Base-by-base conservation (phyloP, 2,329 filamentous ascomycete species). In the Penicillium capsulatum region DNA sequence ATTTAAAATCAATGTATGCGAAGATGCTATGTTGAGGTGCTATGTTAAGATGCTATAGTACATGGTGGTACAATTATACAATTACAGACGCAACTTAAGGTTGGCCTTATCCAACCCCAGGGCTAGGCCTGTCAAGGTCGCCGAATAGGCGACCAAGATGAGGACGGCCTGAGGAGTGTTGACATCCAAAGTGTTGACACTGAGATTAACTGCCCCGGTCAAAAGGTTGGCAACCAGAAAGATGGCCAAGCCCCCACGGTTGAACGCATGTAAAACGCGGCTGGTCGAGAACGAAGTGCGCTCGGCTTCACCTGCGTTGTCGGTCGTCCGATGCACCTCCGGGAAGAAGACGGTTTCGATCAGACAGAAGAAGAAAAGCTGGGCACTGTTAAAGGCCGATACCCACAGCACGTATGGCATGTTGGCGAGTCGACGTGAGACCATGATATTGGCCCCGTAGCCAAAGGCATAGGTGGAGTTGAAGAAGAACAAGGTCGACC, bases 371-470 rank as follows among this genome's bases (percentile, higher is more conserved):
- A 83, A 74, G 6, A 86, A 71, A 7, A 98, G 72, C 61, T 95
- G 88, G n/a, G 76, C 73, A 45, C 79, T 83, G 69, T 97, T 98
- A 72, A 92, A 96, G 2, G 87, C 83, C n/a, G 82, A 77, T 6
- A 94, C 84, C 89, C 91, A 97, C 31, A 95, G 72, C 30, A 97
- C 77, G 61, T 98, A 98, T 0, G 92, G 89, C 47, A 96, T 74
- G 57, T 98, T 98, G 7, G 91, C 92, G 41, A 97, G 72, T 1
- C 92, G 83, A 14, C 92, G 83, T 4, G 92, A 97, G 6, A 96
- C 88, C 10, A 74, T 74, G 17, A 94, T 72, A 5, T 59, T 59
- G 10, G 64, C 64, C 7, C 80, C 80, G 22, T 88, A 74, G 4
- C 88, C 89, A 49, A 84, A 83, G 8, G 66, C 68, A 57, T 83